These are phyloP conservation scores for Raphanus hybrid DNA, from an alignment of 441 rosid species.

Conservation along the genomic window DNA sequence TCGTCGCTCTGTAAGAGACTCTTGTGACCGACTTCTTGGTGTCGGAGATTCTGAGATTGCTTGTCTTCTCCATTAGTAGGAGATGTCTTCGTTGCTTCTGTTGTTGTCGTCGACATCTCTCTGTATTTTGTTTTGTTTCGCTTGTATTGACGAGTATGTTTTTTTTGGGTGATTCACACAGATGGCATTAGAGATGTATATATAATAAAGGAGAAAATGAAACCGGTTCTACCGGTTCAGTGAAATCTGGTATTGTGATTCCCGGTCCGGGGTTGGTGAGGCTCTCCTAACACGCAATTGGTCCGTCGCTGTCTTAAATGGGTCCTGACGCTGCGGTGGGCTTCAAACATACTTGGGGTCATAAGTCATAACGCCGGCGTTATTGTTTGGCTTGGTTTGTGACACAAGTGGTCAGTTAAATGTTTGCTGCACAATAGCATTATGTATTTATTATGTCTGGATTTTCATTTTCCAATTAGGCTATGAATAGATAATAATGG, in stretches of 20 bases:
- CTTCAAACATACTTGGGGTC: constrained; percentile 10
- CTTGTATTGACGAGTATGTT: constrained; percentile 19
- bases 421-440: not conserved
- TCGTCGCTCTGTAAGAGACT: constrained; percentile 90
- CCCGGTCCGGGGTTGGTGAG: constrained; percentile 43
- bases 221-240: constrained; percentile 38
- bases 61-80: constrained; percentile 49
- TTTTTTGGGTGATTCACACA: constrained; percentile 39
- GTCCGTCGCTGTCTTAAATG: constrained; percentile 18
- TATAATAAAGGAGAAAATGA: constrained; percentile 20
- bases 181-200: constrained; percentile 18
- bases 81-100: constrained; percentile 39
- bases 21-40: constrained; percentile 91
- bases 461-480: not conserved
- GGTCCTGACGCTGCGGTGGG: constrained; percentile 30
- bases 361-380: not conserved
- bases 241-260: not conserved
- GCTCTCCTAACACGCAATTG: constrained; percentile 40
- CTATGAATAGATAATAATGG: not conserved
- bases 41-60: constrained; percentile 58
- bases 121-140: constrained; percentile 9
- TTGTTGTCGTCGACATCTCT: constrained; percentile 40
- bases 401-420: constrained; percentile 10
- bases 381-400: constrained; percentile 14
- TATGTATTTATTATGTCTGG: not conserved